phyloP scores from a whole-genome alignment of 192 early-diverging fungal species.

The Linnemannia elongata region DNA sequence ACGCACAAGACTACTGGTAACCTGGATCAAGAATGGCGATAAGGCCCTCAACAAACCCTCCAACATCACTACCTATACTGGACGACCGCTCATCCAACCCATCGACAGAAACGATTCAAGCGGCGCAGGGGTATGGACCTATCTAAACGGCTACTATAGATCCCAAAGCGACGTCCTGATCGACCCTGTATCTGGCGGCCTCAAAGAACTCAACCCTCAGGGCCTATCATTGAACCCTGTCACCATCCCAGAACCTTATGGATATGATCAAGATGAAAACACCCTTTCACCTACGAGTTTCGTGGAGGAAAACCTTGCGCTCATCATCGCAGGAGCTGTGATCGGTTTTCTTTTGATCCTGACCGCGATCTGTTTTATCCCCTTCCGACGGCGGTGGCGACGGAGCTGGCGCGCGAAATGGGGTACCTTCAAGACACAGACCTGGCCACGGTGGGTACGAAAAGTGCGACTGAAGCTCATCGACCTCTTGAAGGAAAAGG shows the following conservation, averaged over 20 bases:
- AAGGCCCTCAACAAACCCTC: neutral
- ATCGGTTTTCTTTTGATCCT: neutral
- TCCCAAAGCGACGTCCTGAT: neutral
- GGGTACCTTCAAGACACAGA: neutral
- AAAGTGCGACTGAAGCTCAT: neutral
- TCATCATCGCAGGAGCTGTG: neutral
- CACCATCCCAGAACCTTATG: neutral
- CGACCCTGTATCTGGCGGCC: neutral
- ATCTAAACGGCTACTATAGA: neutral
- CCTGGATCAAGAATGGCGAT: neutral
- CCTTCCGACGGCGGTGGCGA: neutral
- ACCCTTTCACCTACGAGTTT: no score
- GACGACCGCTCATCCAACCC: neutral
- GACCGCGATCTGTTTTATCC: neutral
- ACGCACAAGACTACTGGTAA: neutral
- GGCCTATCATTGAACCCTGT: neutral
- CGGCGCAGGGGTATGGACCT: neutral
- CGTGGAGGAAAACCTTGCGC: no score
- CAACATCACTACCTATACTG: neutral
- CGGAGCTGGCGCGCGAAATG: neutral
- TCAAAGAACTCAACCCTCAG: no score
- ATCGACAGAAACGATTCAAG: neutral
- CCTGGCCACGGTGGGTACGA: neutral
- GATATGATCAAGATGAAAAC: neutral
- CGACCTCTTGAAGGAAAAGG: neutral